Evolutionary conservation across 202 grass and related monocot species (phyloP).

Genomic region (Schoenoplectus triqueter): DNA sequence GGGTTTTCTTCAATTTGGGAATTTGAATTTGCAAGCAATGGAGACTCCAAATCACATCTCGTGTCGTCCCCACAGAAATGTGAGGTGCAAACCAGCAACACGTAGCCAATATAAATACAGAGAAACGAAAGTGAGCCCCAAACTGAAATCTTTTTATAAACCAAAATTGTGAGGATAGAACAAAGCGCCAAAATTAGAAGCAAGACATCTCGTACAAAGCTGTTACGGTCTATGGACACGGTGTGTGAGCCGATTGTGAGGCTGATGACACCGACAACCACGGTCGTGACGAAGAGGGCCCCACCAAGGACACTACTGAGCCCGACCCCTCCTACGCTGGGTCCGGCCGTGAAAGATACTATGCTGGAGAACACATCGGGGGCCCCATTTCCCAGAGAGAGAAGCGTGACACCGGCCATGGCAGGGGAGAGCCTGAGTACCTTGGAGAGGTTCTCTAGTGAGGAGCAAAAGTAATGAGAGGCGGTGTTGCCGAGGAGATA

Average conservation of each 20-base stretch:
- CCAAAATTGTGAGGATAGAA: conserved; percentile 55
- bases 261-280: conserved; percentile 59
- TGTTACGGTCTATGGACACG: conserved; percentile 40
- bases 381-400: conserved; percentile 82
- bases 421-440: conserved; percentile 70
- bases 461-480: conserved; percentile 78
- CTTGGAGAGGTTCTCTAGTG: conserved; percentile 65
- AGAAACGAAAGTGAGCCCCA: conserved; percentile 66
- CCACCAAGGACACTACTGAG: conserved; percentile 80
- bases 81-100: conserved; percentile 66
- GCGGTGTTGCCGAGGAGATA: conserved; percentile 86
- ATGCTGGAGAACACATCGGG: conserved; percentile 79
- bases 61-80: conserved; percentile 53
- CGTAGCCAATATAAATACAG: conserved; percentile 62
- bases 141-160: conserved; percentile 54
- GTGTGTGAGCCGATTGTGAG: conserved; percentile 32
- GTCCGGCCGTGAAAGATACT: conserved; percentile 66
- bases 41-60: conserved; percentile 25
- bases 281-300: conserved; percentile 62
- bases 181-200: conserved; percentile 67
- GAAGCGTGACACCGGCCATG: conserved; percentile 81
- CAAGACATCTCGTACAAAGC: conserved; percentile 70
- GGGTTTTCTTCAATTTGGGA: conserved; percentile 1
- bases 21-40: conserved; percentile 44
- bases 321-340: conserved; percentile 51